Percentiles rank a stretch among this genome's conserved stretches.
These are phyloP conservation scores for Sindora glabra DNA, from an alignment of 306 rosid genomes.

Conservation along the genomic window DNA sequence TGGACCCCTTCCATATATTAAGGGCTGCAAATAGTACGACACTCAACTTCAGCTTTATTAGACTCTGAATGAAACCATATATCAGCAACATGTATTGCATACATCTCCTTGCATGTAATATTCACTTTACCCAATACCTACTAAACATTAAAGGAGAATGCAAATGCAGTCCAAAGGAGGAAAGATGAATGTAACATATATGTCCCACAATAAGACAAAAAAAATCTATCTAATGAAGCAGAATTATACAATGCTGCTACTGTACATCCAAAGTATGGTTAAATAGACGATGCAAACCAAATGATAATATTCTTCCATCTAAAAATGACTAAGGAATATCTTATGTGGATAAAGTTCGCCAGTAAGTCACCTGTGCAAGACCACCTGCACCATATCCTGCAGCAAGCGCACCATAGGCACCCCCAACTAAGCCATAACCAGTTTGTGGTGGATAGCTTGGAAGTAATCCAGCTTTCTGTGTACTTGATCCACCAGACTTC, in stretches of 20 bases:
- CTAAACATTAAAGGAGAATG: neutral
- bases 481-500: constrained; percentile 57
- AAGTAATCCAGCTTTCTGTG: constrained; percentile 68
- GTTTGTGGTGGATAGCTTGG: constrained; percentile 69
- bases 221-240: neutral
- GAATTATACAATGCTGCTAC: neutral
- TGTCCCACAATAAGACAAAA: no score
- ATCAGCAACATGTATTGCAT: neutral
- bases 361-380: constrained; percentile 58
- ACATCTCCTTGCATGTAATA: neutral
- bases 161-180: neutral
- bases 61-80: neutral
- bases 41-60: constrained; percentile 12
- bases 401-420: constrained; percentile 68
- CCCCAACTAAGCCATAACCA: constrained; percentile 73
- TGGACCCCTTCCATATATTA: constrained; percentile 80
- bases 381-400: constrained; percentile 68
- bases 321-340: neutral
- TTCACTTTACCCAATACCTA: constrained; percentile 1
- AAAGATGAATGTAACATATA: neutral
- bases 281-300: neutral
- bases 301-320: neutral
- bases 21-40: constrained; percentile 49
- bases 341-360: neutral
- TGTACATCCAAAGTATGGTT: neutral